phyloP scores from a whole-genome alignment of 176 grass and related monocot genomes.

The Oryza brachyantha region DNA sequence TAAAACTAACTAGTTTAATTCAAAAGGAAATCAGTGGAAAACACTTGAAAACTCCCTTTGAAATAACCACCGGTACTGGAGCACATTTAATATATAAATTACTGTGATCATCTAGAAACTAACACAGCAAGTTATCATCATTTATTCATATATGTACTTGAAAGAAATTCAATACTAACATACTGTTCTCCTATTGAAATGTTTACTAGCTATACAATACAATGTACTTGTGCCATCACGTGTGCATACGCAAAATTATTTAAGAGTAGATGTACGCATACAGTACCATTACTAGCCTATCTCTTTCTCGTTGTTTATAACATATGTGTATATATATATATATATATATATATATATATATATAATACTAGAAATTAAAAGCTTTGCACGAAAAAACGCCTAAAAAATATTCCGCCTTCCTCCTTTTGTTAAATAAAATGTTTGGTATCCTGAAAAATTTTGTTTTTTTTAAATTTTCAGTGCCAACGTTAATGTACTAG shows the following conservation, averaged over 20 bases:
- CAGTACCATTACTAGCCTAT: neutral
- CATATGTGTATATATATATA: neutral
- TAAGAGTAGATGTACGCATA: slow-evolving; percentile 6
- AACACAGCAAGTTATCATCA: neutral
- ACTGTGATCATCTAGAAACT: neutral
- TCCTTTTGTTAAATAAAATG: neutral
- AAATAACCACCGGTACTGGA: neutral
- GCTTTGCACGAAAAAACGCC: slow-evolving; percentile 2
- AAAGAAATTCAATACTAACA: slow-evolving; percentile 25
- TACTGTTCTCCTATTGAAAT: slow-evolving; percentile 1
- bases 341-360: neutral
- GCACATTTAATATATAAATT: neutral
- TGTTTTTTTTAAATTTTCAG: neutral
- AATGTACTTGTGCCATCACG: slow-evolving; percentile 34
- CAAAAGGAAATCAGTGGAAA: neutral
- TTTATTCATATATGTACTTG: slow-evolving; percentile 21
- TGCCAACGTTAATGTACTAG: neutral
- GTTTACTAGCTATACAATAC: neutral
- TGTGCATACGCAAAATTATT: slow-evolving; percentile 37
- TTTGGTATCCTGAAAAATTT: neutral
- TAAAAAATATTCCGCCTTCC: neutral
- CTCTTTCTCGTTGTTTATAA: neutral
- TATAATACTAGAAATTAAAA: neutral
- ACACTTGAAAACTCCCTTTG: neutral
- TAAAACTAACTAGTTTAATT: neutral